Conservation (phyloP, 2,329 filamentous ascomycete species). For the Ophiostoma himal-ulmi region DNA sequence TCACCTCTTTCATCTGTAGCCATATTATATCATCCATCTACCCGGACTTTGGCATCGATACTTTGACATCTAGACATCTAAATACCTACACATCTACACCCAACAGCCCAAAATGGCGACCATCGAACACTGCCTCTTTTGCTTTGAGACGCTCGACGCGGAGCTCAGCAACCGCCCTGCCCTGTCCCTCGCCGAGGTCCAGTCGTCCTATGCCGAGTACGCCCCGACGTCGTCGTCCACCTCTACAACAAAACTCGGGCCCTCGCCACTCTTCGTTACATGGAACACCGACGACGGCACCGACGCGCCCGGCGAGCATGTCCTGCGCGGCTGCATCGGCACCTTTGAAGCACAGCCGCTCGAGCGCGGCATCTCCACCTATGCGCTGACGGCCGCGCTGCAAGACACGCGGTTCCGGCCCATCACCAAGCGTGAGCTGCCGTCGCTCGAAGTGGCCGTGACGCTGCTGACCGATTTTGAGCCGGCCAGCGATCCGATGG, state of each 20-base stretch:
- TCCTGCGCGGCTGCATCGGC: slow-evolving; percentile 88
- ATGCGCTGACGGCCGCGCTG: slow-evolving; percentile 72
- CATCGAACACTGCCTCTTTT: slow-evolving; percentile 79
- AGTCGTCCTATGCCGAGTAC: slow-evolving; percentile 56
- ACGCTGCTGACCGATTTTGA: slow-evolving; percentile 86
- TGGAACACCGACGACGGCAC: slow-evolving; percentile 63
- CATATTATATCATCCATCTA: too few species aligned
- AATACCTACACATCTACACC: background rate
- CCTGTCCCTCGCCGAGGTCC: slow-evolving; percentile 61
- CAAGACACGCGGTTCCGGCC: slow-evolving; percentile 58
- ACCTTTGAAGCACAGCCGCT: slow-evolving; percentile 80
- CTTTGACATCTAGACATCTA: too few species aligned
- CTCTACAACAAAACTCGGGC: slow-evolving; percentile 33
- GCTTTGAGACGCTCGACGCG: slow-evolving; percentile 80
- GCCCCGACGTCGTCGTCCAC: slow-evolving; percentile 39
- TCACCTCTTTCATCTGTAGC: too few species aligned
- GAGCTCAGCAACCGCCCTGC: slow-evolving; percentile 65
- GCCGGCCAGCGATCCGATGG: slow-evolving; percentile 58
- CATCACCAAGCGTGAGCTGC: slow-evolving; percentile 49
- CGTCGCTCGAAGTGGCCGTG: slow-evolving; percentile 58
- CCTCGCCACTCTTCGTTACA: slow-evolving; percentile 78
- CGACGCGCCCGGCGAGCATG: slow-evolving; percentile 51
- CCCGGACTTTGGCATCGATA: background rate
- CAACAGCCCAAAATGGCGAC: slow-evolving; percentile 61
- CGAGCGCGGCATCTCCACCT: slow-evolving; percentile 65